phyloP scores from a whole-genome alignment of 2,329 filamentous ascomycete genomes.

The Cytospora schulzeri region DNA sequence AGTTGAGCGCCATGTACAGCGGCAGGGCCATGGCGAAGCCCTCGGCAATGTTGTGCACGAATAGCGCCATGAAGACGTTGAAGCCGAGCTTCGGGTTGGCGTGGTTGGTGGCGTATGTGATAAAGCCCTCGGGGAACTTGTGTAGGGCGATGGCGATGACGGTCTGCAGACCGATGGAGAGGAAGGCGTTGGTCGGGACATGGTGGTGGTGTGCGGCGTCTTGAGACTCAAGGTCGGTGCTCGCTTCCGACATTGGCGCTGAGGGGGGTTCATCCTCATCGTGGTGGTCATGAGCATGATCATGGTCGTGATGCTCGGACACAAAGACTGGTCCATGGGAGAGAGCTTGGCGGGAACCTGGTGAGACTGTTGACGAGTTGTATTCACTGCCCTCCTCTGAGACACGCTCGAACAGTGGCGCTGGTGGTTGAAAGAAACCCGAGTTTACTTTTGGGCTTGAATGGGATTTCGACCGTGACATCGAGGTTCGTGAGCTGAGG shows the following conservation, averaged over 20 bases:
- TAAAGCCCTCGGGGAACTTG: slow-evolving; percentile 85
- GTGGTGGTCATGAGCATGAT: slow-evolving; percentile 23
- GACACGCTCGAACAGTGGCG: slow-evolving; percentile 42
- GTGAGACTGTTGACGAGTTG: slow-evolving; percentile 23
- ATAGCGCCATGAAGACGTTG: slow-evolving; percentile 91
- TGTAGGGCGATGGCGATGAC: slow-evolving; percentile 93
- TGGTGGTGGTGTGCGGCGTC: slow-evolving; percentile 76
- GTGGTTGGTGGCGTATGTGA: slow-evolving; percentile 97
- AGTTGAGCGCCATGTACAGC: slow-evolving; percentile 86
- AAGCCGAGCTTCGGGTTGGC: slow-evolving; percentile 87
- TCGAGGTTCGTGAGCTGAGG: slow-evolving; percentile 43
- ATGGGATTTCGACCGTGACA: slow-evolving; percentile 39
- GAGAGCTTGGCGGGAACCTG: slow-evolving; percentile 15
- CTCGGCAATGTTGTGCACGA: slow-evolving; percentile 98
- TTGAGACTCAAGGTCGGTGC: slow-evolving; percentile 49
- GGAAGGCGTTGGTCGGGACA: slow-evolving; percentile 89
- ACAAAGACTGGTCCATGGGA: slow-evolving; percentile 10
- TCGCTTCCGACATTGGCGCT: slow-evolving; percentile 34
- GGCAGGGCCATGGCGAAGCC: slow-evolving; percentile 93
- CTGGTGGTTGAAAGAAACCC: slow-evolving; percentile 36
- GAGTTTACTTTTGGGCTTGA: slow-evolving; percentile 35
- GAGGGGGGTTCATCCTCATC: slow-evolving; percentile 8
- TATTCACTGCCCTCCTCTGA: slow-evolving; percentile 30
- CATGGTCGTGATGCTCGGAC: slow-evolving; percentile 12
- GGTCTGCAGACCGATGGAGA: slow-evolving; percentile 94